These are phyloP conservation scores for Desmodesmus armatus DNA, from an alignment of 139 green algal genomes.

Conservation along the genomic window DNA sequence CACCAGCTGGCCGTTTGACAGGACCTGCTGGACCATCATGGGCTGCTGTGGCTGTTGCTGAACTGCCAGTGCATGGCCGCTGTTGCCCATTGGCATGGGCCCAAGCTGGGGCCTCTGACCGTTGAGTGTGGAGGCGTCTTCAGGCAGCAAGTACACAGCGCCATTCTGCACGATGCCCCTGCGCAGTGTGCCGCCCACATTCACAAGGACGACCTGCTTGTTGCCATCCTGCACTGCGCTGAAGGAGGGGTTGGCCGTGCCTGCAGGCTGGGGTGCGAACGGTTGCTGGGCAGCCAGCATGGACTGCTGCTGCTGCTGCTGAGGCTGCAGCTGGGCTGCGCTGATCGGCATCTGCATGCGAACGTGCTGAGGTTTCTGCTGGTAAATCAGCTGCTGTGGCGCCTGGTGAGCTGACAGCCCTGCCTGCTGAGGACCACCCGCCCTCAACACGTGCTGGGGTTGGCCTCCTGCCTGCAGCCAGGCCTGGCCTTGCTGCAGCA, in stretches of 20 bases:
- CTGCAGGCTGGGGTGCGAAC: slow-evolving; percentile 9
- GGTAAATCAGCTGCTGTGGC: no score
- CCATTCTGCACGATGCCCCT: slow-evolving; percentile 14
- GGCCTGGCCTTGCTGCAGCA: no score
- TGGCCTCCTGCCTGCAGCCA: no score
- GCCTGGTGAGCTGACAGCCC: no score
- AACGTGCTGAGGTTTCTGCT: no score
- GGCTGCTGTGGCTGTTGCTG: slow-evolving; percentile 2
- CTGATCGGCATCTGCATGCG: not conserved
- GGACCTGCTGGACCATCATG: slow-evolving; percentile 10
- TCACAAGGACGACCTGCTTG: not conserved
- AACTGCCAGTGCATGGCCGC: not conserved
- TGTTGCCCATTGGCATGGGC: not conserved
- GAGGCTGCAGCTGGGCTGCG: not conserved
- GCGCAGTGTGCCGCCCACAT: slow-evolving; percentile 21
- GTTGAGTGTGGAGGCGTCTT: not conserved
- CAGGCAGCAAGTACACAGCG: slow-evolving; percentile 7
- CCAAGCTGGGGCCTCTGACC: not conserved
- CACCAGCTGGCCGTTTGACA: not conserved
- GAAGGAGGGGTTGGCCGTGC: not conserved
- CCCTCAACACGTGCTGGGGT: no score
- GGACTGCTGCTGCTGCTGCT: not conserved
- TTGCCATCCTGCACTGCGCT: not conserved
- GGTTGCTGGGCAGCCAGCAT: not conserved
- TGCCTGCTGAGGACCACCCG: no score